Base-by-base conservation (phyloP, 495 filamentous ascomycete genomes). In the Penicillium pancosmium region DNA sequence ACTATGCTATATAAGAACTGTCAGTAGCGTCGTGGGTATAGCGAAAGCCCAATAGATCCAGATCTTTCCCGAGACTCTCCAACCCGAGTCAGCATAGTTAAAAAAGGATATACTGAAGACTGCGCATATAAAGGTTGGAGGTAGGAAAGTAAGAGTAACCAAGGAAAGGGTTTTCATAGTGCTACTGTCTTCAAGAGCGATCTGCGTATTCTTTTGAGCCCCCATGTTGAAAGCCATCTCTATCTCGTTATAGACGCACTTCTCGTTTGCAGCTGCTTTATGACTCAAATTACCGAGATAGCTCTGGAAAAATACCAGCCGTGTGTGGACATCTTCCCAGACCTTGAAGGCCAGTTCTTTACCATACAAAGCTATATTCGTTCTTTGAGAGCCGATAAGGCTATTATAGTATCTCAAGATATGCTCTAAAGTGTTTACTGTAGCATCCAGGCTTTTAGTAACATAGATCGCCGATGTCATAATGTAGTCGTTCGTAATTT, bases 381-480 rank as follows among this genome's bases (percentile, higher is more conserved):
- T 41, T 5, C 33, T 4, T 1, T 33, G 36, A 13, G 33, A 12
- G 2, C 31, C 19, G 33, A 41, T 38, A 54, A 25, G 53, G 23
- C 18, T 55, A 43, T 63, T 50, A 25, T 74, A 68, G 13, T 73
- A 67, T 9, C 31, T 57, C 46, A 73, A 43, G 5, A 80, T 73
- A 50, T 58, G 62, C 15, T 71, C 57, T 15, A 78, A 54, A 19
- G 61, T 73, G 41, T 68, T 51, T 4, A 67, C 50, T 4, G 69
- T 68, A 12, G 77, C 62, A 21, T 73, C 67, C 7, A 80, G 64
- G 0, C 73, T 73, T 48, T 80, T 77, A 19, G 70, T 73, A 27
- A 77, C 68, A 53, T 82, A 74, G 33, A 77, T 72, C 6, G 67
- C 74, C 69, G 27, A 76, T 67, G 31, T 81, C 76, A 61, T 82